phyloP scores from a whole-genome alignment of 371 early-diverging fungal genomes.

The Mortierella sp. region DNA sequence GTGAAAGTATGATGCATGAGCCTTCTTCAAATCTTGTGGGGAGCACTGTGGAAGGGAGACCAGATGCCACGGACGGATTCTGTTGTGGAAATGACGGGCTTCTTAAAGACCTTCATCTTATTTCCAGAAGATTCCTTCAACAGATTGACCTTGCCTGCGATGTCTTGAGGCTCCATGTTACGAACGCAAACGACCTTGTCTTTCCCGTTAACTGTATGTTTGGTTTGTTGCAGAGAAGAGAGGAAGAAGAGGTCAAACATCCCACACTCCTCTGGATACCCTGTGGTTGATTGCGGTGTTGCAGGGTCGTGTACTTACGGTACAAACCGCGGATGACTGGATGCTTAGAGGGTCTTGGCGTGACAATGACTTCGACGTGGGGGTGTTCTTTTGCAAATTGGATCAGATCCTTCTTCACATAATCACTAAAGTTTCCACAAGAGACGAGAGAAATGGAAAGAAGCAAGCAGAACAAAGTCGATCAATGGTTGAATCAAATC shows the following conservation, averaged over 20 bases:
- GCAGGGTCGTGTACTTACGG: constrained; percentile 56
- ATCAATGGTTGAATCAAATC: too few species aligned
- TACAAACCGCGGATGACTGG: constrained; percentile 82
- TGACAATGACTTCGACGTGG: constrained; percentile 83
- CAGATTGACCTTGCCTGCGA: constrained; percentile 69
- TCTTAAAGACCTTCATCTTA: constrained; percentile 72
- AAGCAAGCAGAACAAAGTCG: too few species aligned
- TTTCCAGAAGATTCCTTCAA: constrained; percentile 78
- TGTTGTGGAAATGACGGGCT: constrained; percentile 81
- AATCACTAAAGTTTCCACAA: constrained; percentile 61
- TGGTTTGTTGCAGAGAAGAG: too few species aligned
- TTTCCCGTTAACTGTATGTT: constrained; percentile 76
- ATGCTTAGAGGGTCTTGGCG: constrained; percentile 81
- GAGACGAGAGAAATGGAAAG: neutral
- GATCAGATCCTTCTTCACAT: constrained; percentile 72
- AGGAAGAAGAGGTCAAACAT: too few species aligned
- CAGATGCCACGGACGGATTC: constrained; percentile 89
- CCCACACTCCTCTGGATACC: too few species aligned
- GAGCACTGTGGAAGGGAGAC: constrained; percentile 85
- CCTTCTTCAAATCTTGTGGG: constrained; percentile 66
- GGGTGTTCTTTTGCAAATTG: constrained; percentile 80
- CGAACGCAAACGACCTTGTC: constrained; percentile 80
- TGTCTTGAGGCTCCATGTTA: constrained; percentile 69
- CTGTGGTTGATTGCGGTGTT: too few species aligned
- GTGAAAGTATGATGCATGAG: too few species aligned